A percentile compares a stretch with the other conserved stretches of the same genome.
These are phyloP conservation scores for Linnemannia zychae DNA, from an alignment of 192 early-diverging fungal genomes.

Conservation along the genomic window DNA sequence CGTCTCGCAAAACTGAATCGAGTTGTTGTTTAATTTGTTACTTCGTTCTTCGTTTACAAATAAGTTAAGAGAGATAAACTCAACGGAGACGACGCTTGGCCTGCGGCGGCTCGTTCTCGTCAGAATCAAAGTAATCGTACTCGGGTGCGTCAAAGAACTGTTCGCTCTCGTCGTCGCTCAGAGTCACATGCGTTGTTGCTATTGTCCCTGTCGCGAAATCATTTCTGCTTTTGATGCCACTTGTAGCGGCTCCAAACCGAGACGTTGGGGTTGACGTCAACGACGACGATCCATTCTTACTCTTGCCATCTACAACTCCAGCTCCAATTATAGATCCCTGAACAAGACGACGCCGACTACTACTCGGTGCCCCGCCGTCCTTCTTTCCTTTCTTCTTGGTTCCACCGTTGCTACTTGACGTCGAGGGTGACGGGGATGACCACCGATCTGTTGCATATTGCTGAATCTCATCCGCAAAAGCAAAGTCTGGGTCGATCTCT, in stretches of 20 bases:
- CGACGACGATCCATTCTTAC: background rate
- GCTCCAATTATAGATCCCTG: too few species aligned
- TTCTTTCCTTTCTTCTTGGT: too few species aligned
- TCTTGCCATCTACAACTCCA: background rate
- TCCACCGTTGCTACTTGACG: too few species aligned
- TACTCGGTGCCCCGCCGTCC: too few species aligned
- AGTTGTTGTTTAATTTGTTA: background rate
- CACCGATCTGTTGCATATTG: too few species aligned
- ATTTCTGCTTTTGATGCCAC: background rate
- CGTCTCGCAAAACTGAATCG: background rate
- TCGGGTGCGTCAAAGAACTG: constrained; percentile 29
- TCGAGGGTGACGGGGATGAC: too few species aligned
- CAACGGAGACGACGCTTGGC: background rate
- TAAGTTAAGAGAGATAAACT: background rate
- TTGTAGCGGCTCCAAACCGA: background rate
- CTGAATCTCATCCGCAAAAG: too few species aligned
- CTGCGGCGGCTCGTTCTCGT: constrained; percentile 48
- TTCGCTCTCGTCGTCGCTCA: constrained; percentile 36
- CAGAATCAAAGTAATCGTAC: constrained; percentile 46
- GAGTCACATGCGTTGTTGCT: background rate
- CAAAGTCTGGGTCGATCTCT: constrained; percentile 12
- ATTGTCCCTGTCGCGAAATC: background rate
- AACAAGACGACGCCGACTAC: background rate
- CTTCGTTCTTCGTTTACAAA: background rate
- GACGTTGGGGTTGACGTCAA: background rate